A percentile compares a stretch with the other conserved stretches of the same genome.
These are phyloP conservation scores for Thermochaetoides thermophila DNA, from an alignment of 495 filamentous ascomycete species.

Conservation along the genomic window DNA sequence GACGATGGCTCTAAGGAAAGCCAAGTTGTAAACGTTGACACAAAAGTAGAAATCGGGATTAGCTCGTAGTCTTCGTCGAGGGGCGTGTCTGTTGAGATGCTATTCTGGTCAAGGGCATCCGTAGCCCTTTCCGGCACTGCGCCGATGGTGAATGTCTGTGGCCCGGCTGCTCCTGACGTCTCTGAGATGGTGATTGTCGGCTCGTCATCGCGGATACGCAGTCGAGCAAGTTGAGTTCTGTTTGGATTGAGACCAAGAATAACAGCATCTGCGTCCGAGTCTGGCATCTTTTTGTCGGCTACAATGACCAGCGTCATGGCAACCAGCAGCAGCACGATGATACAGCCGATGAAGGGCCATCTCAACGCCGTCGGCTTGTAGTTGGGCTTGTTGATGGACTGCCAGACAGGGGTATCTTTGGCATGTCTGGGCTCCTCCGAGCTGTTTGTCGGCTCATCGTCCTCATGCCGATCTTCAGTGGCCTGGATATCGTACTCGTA, in stretches of 20 bases:
- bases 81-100: too few relatives aligned
- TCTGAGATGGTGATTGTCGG: too few relatives aligned
- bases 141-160: too few relatives aligned
- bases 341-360: slow-evolving; percentile 19
- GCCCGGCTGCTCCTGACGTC: too few relatives aligned
- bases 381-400: slow-evolving; percentile 6
- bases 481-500: slow-evolving; percentile 17
- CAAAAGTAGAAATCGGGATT: too few relatives aligned
- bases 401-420: slow-evolving; percentile 4
- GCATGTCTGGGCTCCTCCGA: too few relatives aligned
- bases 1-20: too few relatives aligned
- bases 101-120: too few relatives aligned
- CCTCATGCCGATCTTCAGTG: slow-evolving; percentile 14
- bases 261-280: slow-evolving; percentile 13
- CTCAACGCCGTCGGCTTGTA: slow-evolving; percentile 20
- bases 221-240: slow-evolving; percentile 1
- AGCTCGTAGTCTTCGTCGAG: too few relatives aligned
- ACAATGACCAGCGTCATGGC: slow-evolving; percentile 17
- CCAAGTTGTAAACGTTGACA: too few relatives aligned
- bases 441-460: too few relatives aligned
- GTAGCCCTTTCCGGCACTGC: too few relatives aligned
- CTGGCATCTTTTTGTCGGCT: slow-evolving; percentile 17
- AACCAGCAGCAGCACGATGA: slow-evolving; percentile 13
- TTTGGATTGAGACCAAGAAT: slow-evolving; percentile 11
- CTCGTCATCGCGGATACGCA: slow-evolving; percentile 1